Percentiles rank a stretch among this genome's conserved stretches.
phyloP scores from a whole-genome alignment of 805 yeast species.

The Yarrowia deformans region DNA sequence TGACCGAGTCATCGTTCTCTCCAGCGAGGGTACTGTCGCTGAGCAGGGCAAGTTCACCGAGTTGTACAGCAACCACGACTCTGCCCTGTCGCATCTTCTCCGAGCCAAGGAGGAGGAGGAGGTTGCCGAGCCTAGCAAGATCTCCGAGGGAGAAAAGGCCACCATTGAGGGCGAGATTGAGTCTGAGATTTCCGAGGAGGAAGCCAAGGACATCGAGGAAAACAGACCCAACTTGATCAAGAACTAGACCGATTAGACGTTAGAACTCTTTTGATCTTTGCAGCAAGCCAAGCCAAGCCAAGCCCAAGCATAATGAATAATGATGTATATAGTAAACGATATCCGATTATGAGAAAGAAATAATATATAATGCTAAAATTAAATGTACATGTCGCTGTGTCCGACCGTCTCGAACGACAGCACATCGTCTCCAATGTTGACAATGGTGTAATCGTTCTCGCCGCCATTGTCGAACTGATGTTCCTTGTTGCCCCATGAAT shows the following conservation, averaged over 20 bases:
- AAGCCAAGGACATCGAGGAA: conserved; percentile 46
- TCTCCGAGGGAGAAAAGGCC: conserved; percentile 43
- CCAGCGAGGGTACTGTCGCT: conserved; percentile 73
- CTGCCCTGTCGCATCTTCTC: conserved; percentile 54
- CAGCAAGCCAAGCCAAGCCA: neutral
- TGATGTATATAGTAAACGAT: conserved; percentile 36
- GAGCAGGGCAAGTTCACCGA: conserved; percentile 70
- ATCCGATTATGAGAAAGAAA: conserved; percentile 11
- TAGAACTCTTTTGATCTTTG: conserved; percentile 7
- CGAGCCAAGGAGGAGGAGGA: conserved; percentile 42
- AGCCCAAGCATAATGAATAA: conserved; percentile 34
- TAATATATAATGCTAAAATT: conserved; percentile 1
- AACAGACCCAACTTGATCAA: conserved; percentile 40
- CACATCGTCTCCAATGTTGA: conserved; percentile 27
- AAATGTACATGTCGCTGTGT: conserved; percentile 34
- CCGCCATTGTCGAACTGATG: conserved; percentile 44
- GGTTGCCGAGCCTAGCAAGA: conserved; percentile 2
- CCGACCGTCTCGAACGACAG: conserved; percentile 33
- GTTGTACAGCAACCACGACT: conserved; percentile 56
- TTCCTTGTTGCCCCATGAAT: conserved; percentile 44
- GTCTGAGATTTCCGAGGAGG: conserved; percentile 49
- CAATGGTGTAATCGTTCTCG: conserved; percentile 43
- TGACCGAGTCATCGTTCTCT: conserved; percentile 79
- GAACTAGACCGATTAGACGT: conserved; percentile 17
- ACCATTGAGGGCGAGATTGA: conserved; percentile 48